phyloP scores from a whole-genome alignment of 257 asterid species.

The Plantago ovata region DNA sequence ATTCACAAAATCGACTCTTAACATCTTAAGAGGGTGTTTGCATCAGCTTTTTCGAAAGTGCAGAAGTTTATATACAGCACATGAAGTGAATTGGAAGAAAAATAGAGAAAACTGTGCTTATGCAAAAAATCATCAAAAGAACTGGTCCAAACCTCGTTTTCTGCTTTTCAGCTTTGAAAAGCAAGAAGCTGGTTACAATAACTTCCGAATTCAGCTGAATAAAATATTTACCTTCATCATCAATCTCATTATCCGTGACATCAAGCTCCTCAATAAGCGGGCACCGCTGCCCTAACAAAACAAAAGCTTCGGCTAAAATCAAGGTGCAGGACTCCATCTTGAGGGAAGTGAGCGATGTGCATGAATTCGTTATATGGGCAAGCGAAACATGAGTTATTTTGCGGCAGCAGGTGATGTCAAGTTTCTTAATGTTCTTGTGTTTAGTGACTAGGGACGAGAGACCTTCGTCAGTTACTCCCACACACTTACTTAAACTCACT shows the following conservation, averaged over 20 bases:
- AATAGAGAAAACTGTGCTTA: too few species aligned
- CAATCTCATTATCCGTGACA: conserved; percentile 77
- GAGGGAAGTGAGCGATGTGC: conserved; percentile 67
- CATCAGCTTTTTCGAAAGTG: too few species aligned
- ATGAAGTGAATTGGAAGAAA: too few species aligned
- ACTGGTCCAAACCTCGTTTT: too few species aligned
- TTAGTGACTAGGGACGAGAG: conserved; percentile 63
- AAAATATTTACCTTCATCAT: conserved; percentile 64
- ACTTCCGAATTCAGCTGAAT: conserved; percentile 4
- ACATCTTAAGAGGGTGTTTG: too few species aligned
- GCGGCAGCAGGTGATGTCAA: conserved; percentile 90
- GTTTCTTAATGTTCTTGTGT: conserved; percentile 58
- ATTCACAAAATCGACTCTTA: neutral
- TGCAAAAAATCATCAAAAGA: too few species aligned
- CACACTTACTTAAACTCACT: conserved; percentile 74
- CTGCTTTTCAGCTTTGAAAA: too few species aligned
- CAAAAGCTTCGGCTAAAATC: conserved; percentile 54
- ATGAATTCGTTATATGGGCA: conserved; percentile 60
- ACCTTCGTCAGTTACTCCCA: conserved; percentile 86
- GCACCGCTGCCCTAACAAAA: conserved; percentile 73
- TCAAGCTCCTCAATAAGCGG: conserved; percentile 80
- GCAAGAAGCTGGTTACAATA: neutral
- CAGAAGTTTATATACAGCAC: too few species aligned
- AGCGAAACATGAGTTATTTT: conserved; percentile 60
- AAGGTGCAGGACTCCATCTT: conserved; percentile 81